phyloP scores from a whole-genome alignment of 192 early-diverging fungal genomes.

The Chytriomyces sp. region DNA sequence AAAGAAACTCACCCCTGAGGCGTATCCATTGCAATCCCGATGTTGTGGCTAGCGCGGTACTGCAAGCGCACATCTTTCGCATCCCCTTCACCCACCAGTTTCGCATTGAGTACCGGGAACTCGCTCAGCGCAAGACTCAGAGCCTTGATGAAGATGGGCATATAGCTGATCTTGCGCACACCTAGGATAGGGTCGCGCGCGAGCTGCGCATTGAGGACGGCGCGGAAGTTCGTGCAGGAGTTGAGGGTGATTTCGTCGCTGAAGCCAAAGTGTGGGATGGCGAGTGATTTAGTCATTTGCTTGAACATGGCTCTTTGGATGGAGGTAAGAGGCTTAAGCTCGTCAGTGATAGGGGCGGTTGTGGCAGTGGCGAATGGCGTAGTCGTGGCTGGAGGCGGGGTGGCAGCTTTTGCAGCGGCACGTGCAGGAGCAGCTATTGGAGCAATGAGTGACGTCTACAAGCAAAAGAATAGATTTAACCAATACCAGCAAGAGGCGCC shows the following conservation, averaged over 20 bases:
- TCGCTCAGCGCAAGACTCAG: constrained; percentile 76
- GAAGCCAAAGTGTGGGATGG: constrained; percentile 94
- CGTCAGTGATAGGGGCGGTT: constrained; percentile 53
- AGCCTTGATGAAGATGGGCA: constrained; percentile 96
- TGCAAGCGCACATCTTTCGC: constrained; percentile 58
- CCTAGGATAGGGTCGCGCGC: constrained; percentile 49
- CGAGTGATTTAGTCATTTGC: constrained; percentile 87
- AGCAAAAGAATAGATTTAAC: neutral
- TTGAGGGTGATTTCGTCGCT: constrained; percentile 87
- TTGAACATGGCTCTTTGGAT: constrained; percentile 98
- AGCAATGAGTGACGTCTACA: neutral
- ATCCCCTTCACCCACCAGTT: constrained; percentile 47
- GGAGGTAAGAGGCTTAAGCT: constrained; percentile 65
- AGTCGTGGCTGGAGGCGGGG: neutral
- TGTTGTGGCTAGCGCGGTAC: constrained; percentile 84
- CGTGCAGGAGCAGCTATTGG: neutral
- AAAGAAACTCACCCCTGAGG: constrained; percentile 70
- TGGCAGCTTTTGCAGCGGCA: neutral
- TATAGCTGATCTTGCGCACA: constrained; percentile 75
- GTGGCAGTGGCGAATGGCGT: constrained; percentile 31
- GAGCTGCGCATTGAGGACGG: constrained; percentile 67
- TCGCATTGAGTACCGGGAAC: constrained; percentile 87
- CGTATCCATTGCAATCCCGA: constrained; percentile 98
- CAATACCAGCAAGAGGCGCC: neutral
- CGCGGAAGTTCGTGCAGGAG: constrained; percentile 62